Evolutionary conservation across 345 rosid species (phyloP).

Genomic region (Hibiscus mutabilis): DNA sequence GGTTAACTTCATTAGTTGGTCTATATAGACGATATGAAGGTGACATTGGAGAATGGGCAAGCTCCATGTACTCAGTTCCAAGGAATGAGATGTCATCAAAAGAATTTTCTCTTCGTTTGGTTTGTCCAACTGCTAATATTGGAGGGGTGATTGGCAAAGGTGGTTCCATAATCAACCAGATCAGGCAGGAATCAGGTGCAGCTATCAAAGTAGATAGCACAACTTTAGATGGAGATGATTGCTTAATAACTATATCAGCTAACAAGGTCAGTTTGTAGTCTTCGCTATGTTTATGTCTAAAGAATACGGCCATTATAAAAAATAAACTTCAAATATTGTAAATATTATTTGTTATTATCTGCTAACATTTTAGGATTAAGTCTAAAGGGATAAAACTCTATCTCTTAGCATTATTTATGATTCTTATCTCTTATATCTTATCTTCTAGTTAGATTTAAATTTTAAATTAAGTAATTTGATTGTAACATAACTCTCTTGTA

Average conservation of each 20-base stretch:
- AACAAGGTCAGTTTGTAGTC: slow-evolving; percentile 56
- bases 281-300: background rate
- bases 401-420: too few relatives aligned
- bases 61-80: slow-evolving; percentile 68
- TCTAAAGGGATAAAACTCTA: too few relatives aligned
- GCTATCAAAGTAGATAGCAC: slow-evolving; percentile 85
- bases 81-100: slow-evolving; percentile 68
- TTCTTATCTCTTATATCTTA: too few relatives aligned
- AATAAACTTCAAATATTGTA: too few relatives aligned
- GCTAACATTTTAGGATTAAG: too few relatives aligned
- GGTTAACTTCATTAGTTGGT: slow-evolving; percentile 69
- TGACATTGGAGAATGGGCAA: slow-evolving; percentile 77
- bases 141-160: slow-evolving; percentile 97
- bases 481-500: too few relatives aligned
- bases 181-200: slow-evolving; percentile 87
- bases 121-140: slow-evolving; percentile 74
- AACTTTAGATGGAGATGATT: slow-evolving; percentile 74
- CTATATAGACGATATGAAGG: slow-evolving; percentile 78
- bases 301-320: too few relatives aligned
- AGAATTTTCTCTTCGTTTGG: slow-evolving; percentile 75
- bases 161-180: slow-evolving; percentile 84
- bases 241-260: slow-evolving; percentile 79
- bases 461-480: too few relatives aligned
- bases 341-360: too few relatives aligned
- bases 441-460: too few relatives aligned